Base-by-base conservation (phyloP, 306 rosid genomes). In the Cicer bijugum region DNA sequence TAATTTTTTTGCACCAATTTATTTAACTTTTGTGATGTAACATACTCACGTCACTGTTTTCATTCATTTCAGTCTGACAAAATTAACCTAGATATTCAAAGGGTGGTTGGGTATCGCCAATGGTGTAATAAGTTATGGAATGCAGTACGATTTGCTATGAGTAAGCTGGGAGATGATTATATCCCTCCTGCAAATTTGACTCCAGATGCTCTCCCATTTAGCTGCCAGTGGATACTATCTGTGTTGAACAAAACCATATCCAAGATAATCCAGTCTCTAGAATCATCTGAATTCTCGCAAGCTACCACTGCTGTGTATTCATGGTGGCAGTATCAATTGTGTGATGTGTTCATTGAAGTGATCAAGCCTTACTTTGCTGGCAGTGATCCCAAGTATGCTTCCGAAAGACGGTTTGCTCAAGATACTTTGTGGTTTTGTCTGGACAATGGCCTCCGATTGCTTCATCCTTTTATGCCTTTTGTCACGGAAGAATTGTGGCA, bases 71-170 rank as follows among this genome's bases (percentile, higher is more conserved):
- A 94, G 97, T 91, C 99, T 33, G 99, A 94, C 83, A 94, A 85
- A 90, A 91, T 94, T 75, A 93, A 94, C 79, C 81, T 94, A 51
- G 99, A 94, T 77, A 91, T 94, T 75, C 95, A 84, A 86, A 87
- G 99, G 84, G 97, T 93, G 43, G 97, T 91, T 72, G 99, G 96
- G 46, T 94, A 94, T 81, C 93, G 96, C 23, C 96, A 89, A 42
- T 94, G 97, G 97, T 91, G 99, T 81, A 94, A 91, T 80, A 91
- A 94, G 75, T 70, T 94, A 80, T 94, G 99, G 99, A 94, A 94
- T 81, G 99, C 93, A 1, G 78, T 89, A 19, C 88, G 97, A 69
- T 94, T 94, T 80, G 96, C 99, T 33, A 84, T 94, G 91, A 90
- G 90, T 82, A 94, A 83, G 83, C 97, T 94, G 4, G 98, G 97